Percentiles rank a stretch among this genome's conserved stretches.
Evolutionary conservation across 2,329 filamentous ascomycete genomes (phyloP).

Genomic region (Pezicula radicicola): DNA sequence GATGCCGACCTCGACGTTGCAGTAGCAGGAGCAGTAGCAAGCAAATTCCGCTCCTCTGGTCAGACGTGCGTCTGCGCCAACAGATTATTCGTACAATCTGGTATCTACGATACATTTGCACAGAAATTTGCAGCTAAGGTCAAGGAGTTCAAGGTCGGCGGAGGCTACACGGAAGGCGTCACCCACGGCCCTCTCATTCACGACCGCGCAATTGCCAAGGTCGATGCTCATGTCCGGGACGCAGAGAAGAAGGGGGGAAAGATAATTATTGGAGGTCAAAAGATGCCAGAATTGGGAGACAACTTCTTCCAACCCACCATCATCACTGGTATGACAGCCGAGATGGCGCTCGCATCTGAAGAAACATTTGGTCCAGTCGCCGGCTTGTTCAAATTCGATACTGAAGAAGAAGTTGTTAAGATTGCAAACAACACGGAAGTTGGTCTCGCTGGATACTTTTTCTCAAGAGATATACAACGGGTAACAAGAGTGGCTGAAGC

Average conservation of each 20-base stretch:
- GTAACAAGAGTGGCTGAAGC: slow-evolving; percentile 62
- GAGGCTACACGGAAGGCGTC: slow-evolving; percentile 65
- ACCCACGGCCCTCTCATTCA: slow-evolving; percentile 87
- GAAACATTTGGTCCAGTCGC: slow-evolving; percentile 97
- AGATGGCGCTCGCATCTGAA: slow-evolving; percentile 82
- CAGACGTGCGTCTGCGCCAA: slow-evolving; percentile 95
- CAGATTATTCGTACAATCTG: slow-evolving; percentile 74
- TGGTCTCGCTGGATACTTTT: slow-evolving; percentile 93
- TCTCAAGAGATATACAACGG: slow-evolving; percentile 61
- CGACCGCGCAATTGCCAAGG: slow-evolving; percentile 75
- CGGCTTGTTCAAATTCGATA: slow-evolving; percentile 83
- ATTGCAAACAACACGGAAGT: slow-evolving; percentile 82
- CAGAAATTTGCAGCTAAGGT: slow-evolving; percentile 69
- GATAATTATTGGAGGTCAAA: slow-evolving; percentile 72
- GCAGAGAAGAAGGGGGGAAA: slow-evolving; percentile 75
- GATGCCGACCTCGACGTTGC: slow-evolving; percentile 87
- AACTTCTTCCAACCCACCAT: slow-evolving; percentile 94
- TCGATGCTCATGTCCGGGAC: slow-evolving; percentile 75
- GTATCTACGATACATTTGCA: slow-evolving; percentile 75
- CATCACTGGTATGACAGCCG: slow-evolving; percentile 77
- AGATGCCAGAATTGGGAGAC: slow-evolving; percentile 67
- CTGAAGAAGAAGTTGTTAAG: slow-evolving; percentile 82
- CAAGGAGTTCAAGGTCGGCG: slow-evolving; percentile 70
- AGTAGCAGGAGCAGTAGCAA: slow-evolving; percentile 76
- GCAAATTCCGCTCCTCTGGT: slow-evolving; percentile 91